Percentiles rank a stretch among this genome's conserved stretches.
Conservation (phyloP, 257 asterid genomes). For the Knoxia roxburghii region DNA sequence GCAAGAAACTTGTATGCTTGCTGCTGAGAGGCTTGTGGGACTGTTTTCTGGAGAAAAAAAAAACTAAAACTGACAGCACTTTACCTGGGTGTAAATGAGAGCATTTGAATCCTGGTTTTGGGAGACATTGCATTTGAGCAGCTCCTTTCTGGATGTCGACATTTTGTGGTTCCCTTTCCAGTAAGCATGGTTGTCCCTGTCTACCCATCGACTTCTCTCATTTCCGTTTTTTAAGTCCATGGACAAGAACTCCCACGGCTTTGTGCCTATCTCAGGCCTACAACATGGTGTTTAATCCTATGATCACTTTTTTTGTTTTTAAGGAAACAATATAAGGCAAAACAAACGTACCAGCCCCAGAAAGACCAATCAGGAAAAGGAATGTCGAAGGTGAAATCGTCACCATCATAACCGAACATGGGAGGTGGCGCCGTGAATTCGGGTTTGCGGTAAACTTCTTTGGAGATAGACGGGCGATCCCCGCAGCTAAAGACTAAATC, state of each 20-base stretch:
- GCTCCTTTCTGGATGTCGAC: constrained; percentile 51
- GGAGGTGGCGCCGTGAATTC: constrained; percentile 31
- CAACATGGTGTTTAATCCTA: no score
- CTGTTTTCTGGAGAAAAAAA: no score
- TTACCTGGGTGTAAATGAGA: constrained; percentile 68
- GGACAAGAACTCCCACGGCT: constrained; percentile 62
- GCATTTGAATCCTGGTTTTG: constrained; percentile 76
- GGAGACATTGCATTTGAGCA: constrained; percentile 68
- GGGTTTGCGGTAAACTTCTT: constrained; percentile 3
- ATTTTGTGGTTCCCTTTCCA: constrained; percentile 79
- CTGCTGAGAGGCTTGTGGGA: no score
- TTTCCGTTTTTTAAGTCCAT: constrained; percentile 60
- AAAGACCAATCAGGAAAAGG: constrained; percentile 49
- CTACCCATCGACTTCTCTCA: constrained; percentile 48
- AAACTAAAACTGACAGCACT: no score
- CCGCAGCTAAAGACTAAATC: constrained; percentile 26
- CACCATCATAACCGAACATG: constrained; percentile 27
- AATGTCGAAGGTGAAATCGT: constrained; percentile 32
- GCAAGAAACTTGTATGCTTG: no score
- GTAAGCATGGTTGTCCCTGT: constrained; percentile 72
- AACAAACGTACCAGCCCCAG: constrained; percentile 40
- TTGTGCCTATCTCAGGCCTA: constrained; percentile 80
- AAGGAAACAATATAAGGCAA: background rate
- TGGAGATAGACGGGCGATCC: constrained; percentile 23
- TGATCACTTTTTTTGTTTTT: no score